Base-by-base conservation (phyloP, 306 rosid genomes). In the Lathyrus tuberosus region DNA sequence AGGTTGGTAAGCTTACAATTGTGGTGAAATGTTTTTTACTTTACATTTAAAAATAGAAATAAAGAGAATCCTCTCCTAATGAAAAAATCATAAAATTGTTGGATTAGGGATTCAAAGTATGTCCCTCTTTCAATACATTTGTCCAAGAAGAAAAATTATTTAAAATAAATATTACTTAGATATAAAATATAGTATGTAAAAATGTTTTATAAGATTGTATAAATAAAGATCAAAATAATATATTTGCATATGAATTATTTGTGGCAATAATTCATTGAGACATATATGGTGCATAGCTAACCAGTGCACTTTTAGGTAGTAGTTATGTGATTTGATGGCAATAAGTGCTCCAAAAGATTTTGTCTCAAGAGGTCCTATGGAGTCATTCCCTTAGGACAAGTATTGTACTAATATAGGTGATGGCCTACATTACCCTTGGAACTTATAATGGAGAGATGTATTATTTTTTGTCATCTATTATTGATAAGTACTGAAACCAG, bases 371-470 rank as follows among this genome's bases (percentile, higher is more conserved):
- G 31, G 71, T 57, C 24, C 75, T 63, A 46, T 56, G 41, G 22
- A 59, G 33, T 63, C 70, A 79, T 70, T 79, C 69, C 65, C 69
- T 63, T 15, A 60, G 53, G 82, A 79, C 84, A 73, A 57, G 77
- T 68, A 8, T 69, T 67, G 74, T 43, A 68, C 67, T 65, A 24
- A 62, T 46, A 51, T 64, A 10, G 38, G 52, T 71, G 71, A 54
- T 28, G 24, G 13, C 14, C 5, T 75, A 68, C 52, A 60, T 33
- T 42, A 47, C 58, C 62, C 52, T 48, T 41, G 15, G 18, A 60
- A 12, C 13, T 11, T 11, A 14, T 61, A 30, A 71, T 71, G 72
- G 14, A 57, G 43, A 5, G 14, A 1, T 3, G 5, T 5, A 31
- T 31, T 41, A 31, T 24, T 3, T 0, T 8, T 22, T 62, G 4